These are phyloP conservation scores for Scytalidium sp. DNA, from an alignment of 2,329 filamentous ascomycete species.

Conservation along the genomic window DNA sequence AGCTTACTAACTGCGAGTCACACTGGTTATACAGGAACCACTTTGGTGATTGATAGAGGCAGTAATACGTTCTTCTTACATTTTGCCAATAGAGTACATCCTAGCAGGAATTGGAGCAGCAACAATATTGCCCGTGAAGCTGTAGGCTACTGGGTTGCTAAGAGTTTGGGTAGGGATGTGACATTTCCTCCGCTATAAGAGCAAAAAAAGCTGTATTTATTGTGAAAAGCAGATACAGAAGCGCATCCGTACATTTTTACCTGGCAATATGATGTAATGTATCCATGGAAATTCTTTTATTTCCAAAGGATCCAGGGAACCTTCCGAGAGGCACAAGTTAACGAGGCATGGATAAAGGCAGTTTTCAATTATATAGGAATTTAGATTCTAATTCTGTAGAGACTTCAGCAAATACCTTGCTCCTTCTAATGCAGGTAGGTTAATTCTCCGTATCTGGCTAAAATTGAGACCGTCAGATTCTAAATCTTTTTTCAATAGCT, in stretches of 20 bases:
- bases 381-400: not conserved
- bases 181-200: slow-evolving; percentile 11
- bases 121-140: slow-evolving; percentile 20
- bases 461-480: not conserved
- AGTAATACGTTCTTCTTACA: slow-evolving; percentile 23
- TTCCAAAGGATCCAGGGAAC: too few species aligned
- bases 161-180: slow-evolving; percentile 17
- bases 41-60: slow-evolving; percentile 21
- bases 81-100: slow-evolving; percentile 24
- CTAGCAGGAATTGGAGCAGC: slow-evolving; percentile 18
- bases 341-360: too few species aligned
- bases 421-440: not conserved
- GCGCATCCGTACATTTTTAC: too few species aligned
- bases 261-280: too few species aligned
- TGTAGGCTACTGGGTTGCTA: slow-evolving; percentile 22
- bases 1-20: slow-evolving; percentile 22
- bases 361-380: too few species aligned
- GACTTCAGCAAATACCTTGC: not conserved
- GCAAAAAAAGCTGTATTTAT: too few species aligned
- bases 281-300: too few species aligned
- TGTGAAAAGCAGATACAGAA: too few species aligned
- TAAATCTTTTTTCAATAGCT: not conserved
- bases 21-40: slow-evolving; percentile 26
- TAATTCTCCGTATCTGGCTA: not conserved
- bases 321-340: too few species aligned